Conservation (phyloP, 164 flowering plant genomes). For the Echeveria elegans region DNA sequence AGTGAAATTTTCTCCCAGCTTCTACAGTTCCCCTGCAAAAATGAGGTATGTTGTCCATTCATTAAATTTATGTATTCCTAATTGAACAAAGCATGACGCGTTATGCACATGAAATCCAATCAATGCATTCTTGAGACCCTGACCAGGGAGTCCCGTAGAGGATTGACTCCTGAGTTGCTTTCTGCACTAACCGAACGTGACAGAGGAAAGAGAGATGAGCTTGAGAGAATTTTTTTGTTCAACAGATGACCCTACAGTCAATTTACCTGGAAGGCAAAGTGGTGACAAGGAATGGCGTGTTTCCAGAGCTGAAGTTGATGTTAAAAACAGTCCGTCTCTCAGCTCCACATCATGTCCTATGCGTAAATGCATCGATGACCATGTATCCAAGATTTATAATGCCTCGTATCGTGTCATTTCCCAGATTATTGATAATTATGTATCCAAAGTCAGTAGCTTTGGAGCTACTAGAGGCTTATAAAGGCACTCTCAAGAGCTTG, state of each 20-base stretch:
- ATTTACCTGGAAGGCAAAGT: slow-evolving; percentile 87
- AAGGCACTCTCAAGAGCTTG: slow-evolving; percentile 32
- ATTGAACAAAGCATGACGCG: neutral
- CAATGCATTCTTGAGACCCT: slow-evolving; percentile 30
- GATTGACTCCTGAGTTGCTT: slow-evolving; percentile 32
- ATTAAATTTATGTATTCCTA: neutral
- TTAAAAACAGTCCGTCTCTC: slow-evolving; percentile 32
- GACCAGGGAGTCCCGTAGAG: slow-evolving; percentile 52
- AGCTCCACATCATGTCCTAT: slow-evolving; percentile 61
- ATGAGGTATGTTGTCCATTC: neutral
- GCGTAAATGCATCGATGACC: slow-evolving; percentile 73
- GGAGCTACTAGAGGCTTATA: slow-evolving; percentile 43
- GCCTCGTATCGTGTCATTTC: slow-evolving; percentile 42
- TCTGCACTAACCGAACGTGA: slow-evolving; percentile 52
- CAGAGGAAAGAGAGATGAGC: slow-evolving; percentile 40
- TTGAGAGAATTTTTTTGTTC: slow-evolving; percentile 43
- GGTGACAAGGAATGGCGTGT: slow-evolving; percentile 91
- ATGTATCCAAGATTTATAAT: slow-evolving; percentile 58
- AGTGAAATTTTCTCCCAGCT: slow-evolving; percentile 81
- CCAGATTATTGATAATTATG: slow-evolving; percentile 31
- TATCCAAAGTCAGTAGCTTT: slow-evolving; percentile 28
- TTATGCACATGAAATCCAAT: neutral
- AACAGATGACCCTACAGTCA: slow-evolving; percentile 39
- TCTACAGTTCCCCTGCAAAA: slow-evolving; percentile 85
- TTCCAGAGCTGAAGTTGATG: slow-evolving; percentile 63